A percentile compares a stretch with the other conserved stretches of the same genome.
These are phyloP conservation scores for Apiospora sp. DNA, from an alignment of 2,329 filamentous ascomycete genomes.

Conservation along the genomic window DNA sequence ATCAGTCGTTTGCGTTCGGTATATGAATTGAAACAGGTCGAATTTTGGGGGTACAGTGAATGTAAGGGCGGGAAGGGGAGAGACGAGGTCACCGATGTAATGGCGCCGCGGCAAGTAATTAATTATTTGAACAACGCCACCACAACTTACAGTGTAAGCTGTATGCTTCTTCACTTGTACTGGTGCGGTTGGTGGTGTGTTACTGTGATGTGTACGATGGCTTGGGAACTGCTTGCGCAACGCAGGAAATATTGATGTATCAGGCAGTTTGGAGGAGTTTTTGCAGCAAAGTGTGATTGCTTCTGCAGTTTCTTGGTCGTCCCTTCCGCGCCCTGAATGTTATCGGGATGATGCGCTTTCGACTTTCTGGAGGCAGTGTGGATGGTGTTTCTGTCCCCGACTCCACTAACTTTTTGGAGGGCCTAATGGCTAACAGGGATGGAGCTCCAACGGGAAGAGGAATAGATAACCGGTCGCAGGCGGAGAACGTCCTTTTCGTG, in stretches of 20 bases:
- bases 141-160: conserved; percentile 17
- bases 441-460: conserved; percentile 5
- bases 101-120: conserved; percentile 1
- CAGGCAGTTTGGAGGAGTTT: not conserved
- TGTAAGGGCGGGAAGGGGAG: conserved; percentile 13
- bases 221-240: not conserved
- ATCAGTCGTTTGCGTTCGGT: not conserved
- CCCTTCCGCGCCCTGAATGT: conserved; percentile 3
- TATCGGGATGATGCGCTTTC: conserved; percentile 1
- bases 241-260: not conserved
- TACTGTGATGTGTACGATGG: conserved; percentile 14
- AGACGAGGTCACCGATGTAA: conserved; percentile 1
- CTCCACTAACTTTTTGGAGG: conserved; percentile 2
- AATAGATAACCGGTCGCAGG: not conserved
- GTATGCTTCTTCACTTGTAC: not conserved
- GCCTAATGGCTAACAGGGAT: not conserved
- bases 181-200: not conserved
- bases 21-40: not conserved
- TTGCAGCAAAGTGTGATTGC: not conserved
- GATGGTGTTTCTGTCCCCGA: conserved; percentile 16
- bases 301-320: not conserved
- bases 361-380: not conserved
- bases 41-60: conserved; percentile 4
- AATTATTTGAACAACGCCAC: conserved; percentile 8
- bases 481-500: not conserved